Conservation (phyloP, 2,329 filamentous ascomycete genomes). For the Xylariales sp. region DNA sequence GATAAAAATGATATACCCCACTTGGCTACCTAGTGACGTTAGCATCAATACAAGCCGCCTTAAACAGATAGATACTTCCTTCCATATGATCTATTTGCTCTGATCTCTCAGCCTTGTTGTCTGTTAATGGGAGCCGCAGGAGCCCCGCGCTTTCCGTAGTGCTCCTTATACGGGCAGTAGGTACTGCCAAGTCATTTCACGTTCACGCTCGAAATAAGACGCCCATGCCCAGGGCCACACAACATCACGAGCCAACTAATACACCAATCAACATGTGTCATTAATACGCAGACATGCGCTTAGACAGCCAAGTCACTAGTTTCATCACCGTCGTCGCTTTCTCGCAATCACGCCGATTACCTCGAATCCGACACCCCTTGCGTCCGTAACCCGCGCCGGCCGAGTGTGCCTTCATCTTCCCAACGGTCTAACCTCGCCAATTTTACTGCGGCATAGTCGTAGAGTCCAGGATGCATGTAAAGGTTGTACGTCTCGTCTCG, state of each 20-base stretch:
- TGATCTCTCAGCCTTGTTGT: conserved; percentile 47
- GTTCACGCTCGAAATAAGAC: conserved; percentile 3
- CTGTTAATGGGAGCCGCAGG: conserved; percentile 11
- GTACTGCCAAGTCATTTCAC: conserved; percentile 13
- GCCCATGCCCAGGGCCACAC: conserved; percentile 6
- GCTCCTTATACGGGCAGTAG: neutral
- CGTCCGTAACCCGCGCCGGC: conserved; percentile 24
- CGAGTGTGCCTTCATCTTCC: conserved; percentile 42
- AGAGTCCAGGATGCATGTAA: conserved; percentile 46
- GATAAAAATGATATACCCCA: conserved; percentile 29
- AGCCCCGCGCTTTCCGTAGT: conserved; percentile 33
- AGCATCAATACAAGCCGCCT: neutral
- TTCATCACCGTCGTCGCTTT: neutral
- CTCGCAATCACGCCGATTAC: conserved; percentile 16
- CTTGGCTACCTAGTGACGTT: conserved; percentile 35
- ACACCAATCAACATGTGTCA: conserved; percentile 10
- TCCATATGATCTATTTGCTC: conserved; percentile 41
- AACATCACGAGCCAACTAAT: neutral
- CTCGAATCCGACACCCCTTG: conserved; percentile 13
- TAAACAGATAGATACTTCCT: no score
- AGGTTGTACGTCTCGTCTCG: conserved; percentile 44
- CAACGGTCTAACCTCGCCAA: conserved; percentile 26
- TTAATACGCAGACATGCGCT: conserved; percentile 11
- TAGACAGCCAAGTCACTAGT: neutral
- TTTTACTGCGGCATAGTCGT: conserved; percentile 9